These are phyloP conservation scores for Phytophthora capsici DNA, from an alignment of 352 stramenopile genomes.

Conservation along the genomic window DNA sequence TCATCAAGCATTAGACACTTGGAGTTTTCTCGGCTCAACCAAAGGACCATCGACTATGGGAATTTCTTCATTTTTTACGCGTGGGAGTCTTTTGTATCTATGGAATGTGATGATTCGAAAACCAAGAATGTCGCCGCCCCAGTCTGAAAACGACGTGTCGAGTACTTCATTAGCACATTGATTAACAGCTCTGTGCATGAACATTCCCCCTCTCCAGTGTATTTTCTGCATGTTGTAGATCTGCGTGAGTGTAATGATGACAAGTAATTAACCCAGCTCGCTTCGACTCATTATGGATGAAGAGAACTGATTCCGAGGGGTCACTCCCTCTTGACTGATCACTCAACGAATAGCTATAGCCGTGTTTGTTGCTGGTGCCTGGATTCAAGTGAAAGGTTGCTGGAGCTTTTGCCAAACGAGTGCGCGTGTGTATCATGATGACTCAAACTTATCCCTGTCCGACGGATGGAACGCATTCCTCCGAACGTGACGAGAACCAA, in stretches of 20 bases:
- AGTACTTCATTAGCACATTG: slow-evolving; percentile 78
- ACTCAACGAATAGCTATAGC: slow-evolving; percentile 43
- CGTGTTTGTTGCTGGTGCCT: slow-evolving; percentile 13
- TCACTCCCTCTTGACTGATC: slow-evolving; percentile 91
- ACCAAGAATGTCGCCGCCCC: slow-evolving; percentile 90
- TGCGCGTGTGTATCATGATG: slow-evolving; percentile 73
- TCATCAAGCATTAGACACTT: slow-evolving; percentile 5
- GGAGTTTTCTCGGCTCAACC: slow-evolving; percentile 18
- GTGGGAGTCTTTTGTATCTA: slow-evolving; percentile 16
- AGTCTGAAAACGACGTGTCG: slow-evolving; percentile 84
- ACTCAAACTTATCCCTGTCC: slow-evolving; percentile 90
- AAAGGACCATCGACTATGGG: slow-evolving; percentile 1
- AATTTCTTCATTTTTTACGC: slow-evolving; percentile 4
- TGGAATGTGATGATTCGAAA: slow-evolving; percentile 89
- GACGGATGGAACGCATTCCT: slow-evolving; percentile 86
- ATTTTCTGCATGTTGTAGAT: slow-evolving; percentile 29
- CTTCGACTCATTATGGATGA: slow-evolving; percentile 88
- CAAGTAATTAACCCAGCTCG: slow-evolving; percentile 87
- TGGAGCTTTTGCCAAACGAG: background rate
- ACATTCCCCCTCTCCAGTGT: slow-evolving; percentile 65
- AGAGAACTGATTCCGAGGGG: slow-evolving; percentile 90
- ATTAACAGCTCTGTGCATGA: slow-evolving; percentile 89
- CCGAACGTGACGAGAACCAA: slow-evolving; percentile 84
- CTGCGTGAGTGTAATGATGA: slow-evolving; percentile 87
- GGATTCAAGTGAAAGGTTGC: slow-evolving; percentile 30